These are phyloP conservation scores for Pseudozyma tsukubaensis DNA, from an alignment of 1,284 basidiomycete genomes.

Conservation along the genomic window DNA sequence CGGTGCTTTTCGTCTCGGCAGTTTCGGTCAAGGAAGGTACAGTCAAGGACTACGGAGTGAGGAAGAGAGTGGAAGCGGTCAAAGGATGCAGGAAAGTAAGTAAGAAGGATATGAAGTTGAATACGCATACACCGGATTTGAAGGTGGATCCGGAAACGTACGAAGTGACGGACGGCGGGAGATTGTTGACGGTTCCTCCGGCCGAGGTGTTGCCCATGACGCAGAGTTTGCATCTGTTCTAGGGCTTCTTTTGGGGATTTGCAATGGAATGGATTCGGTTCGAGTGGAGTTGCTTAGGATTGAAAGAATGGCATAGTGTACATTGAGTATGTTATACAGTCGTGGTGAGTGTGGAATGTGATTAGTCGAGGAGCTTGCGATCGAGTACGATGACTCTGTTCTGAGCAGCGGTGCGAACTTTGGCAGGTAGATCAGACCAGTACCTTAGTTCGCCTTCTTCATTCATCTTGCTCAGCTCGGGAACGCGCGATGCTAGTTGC, in stretches of 20 bases:
- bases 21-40: conserved; percentile 69
- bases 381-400: conserved; percentile 6
- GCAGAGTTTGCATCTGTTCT: conserved; percentile 42
- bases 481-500: background rate
- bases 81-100: conserved; percentile 79
- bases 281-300: background rate
- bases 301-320: no score
- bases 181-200: conserved; percentile 54
- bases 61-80: conserved; percentile 82
- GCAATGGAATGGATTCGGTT: background rate
- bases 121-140: conserved; percentile 83
- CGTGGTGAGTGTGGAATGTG: background rate
- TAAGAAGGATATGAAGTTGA: conserved; percentile 95
- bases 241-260: background rate
- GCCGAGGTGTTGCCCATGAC: conserved; percentile 61
- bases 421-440: conserved; percentile 23
- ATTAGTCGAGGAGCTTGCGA: conserved; percentile 1
- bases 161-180: conserved; percentile 59
- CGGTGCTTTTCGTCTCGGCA: conserved; percentile 79
- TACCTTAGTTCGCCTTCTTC: conserved; percentile 13
- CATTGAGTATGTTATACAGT: conserved; percentile 1
- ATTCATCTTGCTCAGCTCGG: conserved; percentile 14
- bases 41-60: conserved; percentile 78
- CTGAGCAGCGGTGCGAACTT: conserved; percentile 15
- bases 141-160: conserved; percentile 89